Percentiles rank a stretch among this genome's conserved stretches.
Evolutionary conservation across 2,329 filamentous ascomycete genomes (phyloP).

Genomic region (Scedosporium aurantiacum): DNA sequence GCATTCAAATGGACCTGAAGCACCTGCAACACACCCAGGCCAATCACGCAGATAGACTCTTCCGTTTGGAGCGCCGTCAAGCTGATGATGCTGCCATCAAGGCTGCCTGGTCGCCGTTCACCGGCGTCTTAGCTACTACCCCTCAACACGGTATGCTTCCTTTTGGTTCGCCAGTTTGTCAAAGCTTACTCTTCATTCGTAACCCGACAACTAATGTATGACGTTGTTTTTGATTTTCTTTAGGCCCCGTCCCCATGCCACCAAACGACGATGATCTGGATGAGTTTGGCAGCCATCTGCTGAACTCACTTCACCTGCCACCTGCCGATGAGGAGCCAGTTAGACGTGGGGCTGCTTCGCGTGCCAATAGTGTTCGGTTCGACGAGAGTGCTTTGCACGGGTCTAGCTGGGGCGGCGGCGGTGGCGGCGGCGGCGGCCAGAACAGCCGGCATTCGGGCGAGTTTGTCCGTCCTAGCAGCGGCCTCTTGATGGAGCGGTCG

Average conservation of each 20-base stretch:
- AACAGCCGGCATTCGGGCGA: slow-evolving; percentile 69
- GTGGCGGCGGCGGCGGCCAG: slow-evolving; percentile 34
- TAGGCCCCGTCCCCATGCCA: slow-evolving; percentile 70
- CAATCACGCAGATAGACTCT: slow-evolving; percentile 50
- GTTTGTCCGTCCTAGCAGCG: slow-evolving; percentile 67
- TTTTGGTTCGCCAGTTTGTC: not conserved
- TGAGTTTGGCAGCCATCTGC: slow-evolving; percentile 68
- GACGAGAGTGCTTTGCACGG: slow-evolving; percentile 91
- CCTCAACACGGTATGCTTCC: slow-evolving; percentile 69
- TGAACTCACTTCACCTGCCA: slow-evolving; percentile 74
- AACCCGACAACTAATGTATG: not conserved
- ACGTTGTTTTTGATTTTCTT: slow-evolving; percentile 1
- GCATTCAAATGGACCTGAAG: slow-evolving; percentile 60
- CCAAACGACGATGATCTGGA: slow-evolving; percentile 81
- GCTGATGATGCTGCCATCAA: slow-evolving; percentile 60
- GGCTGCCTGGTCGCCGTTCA: slow-evolving; percentile 93
- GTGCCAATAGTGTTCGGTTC: slow-evolving; percentile 94
- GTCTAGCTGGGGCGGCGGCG: slow-evolving; percentile 56
- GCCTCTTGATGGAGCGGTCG: slow-evolving; percentile 81
- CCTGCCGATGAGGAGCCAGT: slow-evolving; percentile 72
- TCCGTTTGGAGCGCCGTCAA: slow-evolving; percentile 54
- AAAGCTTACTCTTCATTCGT: not conserved
- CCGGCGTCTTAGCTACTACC: slow-evolving; percentile 70
- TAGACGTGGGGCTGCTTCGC: slow-evolving; percentile 73
- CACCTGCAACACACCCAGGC: slow-evolving; percentile 53